Conservation (phyloP, 1,284 basidiomycete species). For the Leucoagaricus sp. region DNA sequence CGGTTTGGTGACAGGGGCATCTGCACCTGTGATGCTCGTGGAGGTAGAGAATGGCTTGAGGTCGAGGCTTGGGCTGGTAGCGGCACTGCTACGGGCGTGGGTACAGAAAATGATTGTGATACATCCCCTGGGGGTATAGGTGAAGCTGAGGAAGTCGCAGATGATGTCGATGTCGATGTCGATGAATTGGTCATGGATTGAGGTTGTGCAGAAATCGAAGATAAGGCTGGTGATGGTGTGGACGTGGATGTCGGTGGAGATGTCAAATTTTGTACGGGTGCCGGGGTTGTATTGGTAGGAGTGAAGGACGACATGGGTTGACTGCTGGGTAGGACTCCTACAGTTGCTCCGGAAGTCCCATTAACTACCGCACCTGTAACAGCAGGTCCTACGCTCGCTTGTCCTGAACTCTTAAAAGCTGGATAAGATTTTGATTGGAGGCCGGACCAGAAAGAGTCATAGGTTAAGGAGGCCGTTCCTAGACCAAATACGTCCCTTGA, state of each 20-base stretch:
- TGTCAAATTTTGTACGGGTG: not conserved
- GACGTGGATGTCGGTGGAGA: not conserved
- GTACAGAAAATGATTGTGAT: not conserved
- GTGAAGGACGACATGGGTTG: not conserved
- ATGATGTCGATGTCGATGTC: not conserved
- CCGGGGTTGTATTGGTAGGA: not conserved
- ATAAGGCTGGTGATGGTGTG: not conserved
- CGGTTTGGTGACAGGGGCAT: not conserved
- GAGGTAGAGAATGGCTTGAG: not conserved
- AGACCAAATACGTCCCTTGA: conserved; percentile 28
- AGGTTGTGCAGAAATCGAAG: not conserved
- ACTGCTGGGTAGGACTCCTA: not conserved
- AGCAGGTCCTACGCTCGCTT: not conserved
- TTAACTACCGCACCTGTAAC: not conserved
- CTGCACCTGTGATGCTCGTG: not conserved
- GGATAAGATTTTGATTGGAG: conserved; percentile 24
- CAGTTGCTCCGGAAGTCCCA: not conserved
- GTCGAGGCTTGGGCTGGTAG: no score
- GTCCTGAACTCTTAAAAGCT: conserved; percentile 3
- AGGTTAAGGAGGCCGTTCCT: conserved; percentile 44
- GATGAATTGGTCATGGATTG: not conserved
- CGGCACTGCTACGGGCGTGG: not conserved
- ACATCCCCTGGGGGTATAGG: not conserved
- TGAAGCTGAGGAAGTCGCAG: not conserved
- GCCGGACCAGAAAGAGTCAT: conserved; percentile 66